Evolutionary conservation across 129 eudicot genomes (phyloP).

Genomic region (Lactuca saligna): DNA sequence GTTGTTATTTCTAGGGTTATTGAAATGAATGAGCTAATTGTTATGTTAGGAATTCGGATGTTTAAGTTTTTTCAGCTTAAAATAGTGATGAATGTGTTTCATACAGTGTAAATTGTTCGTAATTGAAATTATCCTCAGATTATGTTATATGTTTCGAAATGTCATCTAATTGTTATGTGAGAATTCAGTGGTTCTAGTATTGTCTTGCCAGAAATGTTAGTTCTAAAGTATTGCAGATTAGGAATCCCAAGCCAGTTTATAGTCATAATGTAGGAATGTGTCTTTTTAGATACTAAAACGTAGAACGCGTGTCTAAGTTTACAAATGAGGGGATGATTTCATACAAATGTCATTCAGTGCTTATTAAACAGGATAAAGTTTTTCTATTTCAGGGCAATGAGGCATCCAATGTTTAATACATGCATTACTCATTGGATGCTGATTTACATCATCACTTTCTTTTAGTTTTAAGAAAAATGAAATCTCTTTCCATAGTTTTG

Average conservation of each 20-base stretch:
- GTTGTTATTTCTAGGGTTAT: slow-evolving; percentile 19
- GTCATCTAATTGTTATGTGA: neutral
- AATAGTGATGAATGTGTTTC: slow-evolving; percentile 10
- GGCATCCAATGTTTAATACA: no score
- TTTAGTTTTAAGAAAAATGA: neutral
- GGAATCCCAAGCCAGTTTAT: slow-evolving; percentile 11
- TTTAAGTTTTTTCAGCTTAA: neutral
- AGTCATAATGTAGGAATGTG: slow-evolving; percentile 4
- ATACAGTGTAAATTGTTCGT: neutral
- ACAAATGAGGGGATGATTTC: slow-evolving; percentile 9
- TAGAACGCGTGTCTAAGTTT: slow-evolving; percentile 1
- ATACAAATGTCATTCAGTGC: neutral
- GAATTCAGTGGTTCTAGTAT: neutral
- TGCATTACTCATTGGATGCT: slow-evolving; percentile 2
- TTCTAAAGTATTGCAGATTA: neutral
- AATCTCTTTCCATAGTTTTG: neutral
- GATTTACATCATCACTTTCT: slow-evolving; percentile 6
- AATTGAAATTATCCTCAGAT: neutral
- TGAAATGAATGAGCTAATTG: neutral
- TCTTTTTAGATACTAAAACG: slow-evolving; percentile 5
- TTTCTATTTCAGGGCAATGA: no score
- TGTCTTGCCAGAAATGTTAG: slow-evolving; percentile 10
- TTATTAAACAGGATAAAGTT: neutral
- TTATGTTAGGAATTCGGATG: slow-evolving; percentile 1
- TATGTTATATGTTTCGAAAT: slow-evolving; percentile 14